Evolutionary conservation across 225 moss, liverwort and hornwort species (phyloP).

Genomic region (Neckera pumila): DNA sequence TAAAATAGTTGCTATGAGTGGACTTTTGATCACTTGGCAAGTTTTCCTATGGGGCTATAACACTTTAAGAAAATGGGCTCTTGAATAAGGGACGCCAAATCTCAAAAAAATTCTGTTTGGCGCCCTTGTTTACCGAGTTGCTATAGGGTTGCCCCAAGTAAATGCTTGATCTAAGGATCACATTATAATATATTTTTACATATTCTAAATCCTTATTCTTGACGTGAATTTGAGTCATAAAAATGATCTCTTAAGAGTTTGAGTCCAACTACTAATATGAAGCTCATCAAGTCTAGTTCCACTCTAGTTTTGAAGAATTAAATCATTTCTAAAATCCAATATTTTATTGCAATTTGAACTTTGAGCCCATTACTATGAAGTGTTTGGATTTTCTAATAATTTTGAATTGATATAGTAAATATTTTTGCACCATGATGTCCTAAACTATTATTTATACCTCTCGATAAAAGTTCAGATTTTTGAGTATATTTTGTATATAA

Average conservation of each 20-base stretch:
- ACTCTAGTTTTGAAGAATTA: not conserved
- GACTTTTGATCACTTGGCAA: too few species aligned
- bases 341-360: not conserved
- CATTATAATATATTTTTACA: not conserved
- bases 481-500: too few species aligned
- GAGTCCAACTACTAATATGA: not conserved
- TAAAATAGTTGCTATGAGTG: too few species aligned
- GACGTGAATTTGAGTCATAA: not conserved
- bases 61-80: too few species aligned
- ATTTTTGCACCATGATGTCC: not conserved
- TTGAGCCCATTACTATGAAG: rapidly evolving
- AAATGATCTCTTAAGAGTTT: too few species aligned
- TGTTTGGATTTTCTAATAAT: not conserved
- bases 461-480: not conserved
- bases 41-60: too few species aligned
- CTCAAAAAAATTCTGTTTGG: too few species aligned
- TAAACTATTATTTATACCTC: not conserved
- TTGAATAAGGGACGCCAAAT: too few species aligned
- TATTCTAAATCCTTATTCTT: not conserved
- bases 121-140: too few species aligned
- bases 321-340: not conserved
- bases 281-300: too few species aligned
- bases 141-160: too few species aligned
- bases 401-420: not conserved
- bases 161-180: not conserved